Percentiles rank a stretch among this genome's conserved stretches.
Evolutionary conservation across 2,329 filamentous ascomycete genomes (phyloP).

Genomic region (Pyrenophora tritici-repentis): DNA sequence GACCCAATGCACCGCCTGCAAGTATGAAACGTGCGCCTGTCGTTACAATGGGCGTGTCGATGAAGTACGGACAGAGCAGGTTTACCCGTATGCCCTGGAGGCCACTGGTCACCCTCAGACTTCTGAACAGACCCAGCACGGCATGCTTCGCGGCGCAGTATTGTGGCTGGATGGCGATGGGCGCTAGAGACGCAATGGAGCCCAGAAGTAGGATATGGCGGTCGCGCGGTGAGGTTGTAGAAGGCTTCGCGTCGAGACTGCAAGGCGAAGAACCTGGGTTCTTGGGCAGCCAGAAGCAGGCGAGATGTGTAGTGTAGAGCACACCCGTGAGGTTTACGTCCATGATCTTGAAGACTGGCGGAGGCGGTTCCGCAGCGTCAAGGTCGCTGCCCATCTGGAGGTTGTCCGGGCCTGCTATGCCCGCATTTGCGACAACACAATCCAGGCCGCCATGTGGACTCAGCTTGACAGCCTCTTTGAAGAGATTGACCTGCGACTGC

Average conservation of each 20-base stretch:
- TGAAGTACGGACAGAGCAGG: conserved; percentile 70
- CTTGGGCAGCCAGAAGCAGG: conserved; percentile 61
- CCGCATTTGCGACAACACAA: conserved; percentile 69
- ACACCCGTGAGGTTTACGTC: conserved; percentile 69
- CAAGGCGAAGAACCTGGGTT: conserved; percentile 53
- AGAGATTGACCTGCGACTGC: conserved; percentile 67
- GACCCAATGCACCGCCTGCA: conserved; percentile 61
- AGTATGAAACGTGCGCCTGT: conserved; percentile 56
- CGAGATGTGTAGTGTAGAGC: conserved; percentile 68
- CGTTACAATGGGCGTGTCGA: conserved; percentile 64
- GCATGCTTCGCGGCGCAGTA: conserved; percentile 70
- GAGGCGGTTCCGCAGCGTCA: conserved; percentile 52
- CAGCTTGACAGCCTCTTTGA: conserved; percentile 61
- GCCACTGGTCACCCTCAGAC: conserved; percentile 58
- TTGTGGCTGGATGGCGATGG: conserved; percentile 52
- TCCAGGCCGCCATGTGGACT: conserved; percentile 64
- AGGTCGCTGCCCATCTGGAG: conserved; percentile 58
- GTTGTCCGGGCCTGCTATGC: conserved; percentile 55
- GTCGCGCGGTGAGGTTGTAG: conserved; percentile 49
- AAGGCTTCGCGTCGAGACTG: conserved; percentile 38
- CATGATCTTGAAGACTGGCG: conserved; percentile 60
- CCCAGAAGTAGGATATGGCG: conserved; percentile 67
- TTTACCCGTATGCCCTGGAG: conserved; percentile 64
- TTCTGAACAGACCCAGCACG: conserved; percentile 67
- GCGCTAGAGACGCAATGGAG: conserved; percentile 61